Evolutionary conservation across 371 early-diverging fungal species (phyloP).

Genomic region (Haplosporangium sp.): DNA sequence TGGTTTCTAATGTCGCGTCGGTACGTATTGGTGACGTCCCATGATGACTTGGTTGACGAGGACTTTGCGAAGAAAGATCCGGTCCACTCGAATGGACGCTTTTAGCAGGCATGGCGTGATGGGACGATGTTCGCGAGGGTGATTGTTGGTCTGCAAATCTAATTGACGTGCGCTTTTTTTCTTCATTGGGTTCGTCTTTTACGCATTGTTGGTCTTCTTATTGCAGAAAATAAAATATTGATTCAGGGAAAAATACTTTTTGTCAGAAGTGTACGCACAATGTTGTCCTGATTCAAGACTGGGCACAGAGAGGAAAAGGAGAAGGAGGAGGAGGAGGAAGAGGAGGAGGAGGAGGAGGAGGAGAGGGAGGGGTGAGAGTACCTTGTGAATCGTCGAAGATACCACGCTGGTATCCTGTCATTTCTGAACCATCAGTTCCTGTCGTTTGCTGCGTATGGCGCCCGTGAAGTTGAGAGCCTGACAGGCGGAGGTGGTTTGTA

Average conservation of each 20-base stretch:
- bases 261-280: too few relatives aligned
- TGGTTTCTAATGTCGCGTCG: slow-evolving; percentile 8
- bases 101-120: background rate
- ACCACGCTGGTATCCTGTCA: slow-evolving; percentile 19
- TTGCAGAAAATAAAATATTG: background rate
- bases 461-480: background rate
- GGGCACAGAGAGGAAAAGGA: too few relatives aligned
- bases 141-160: slow-evolving; percentile 8
- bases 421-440: background rate
- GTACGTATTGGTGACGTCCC: slow-evolving; percentile 6
- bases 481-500: slow-evolving; percentile 15
- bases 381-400: slow-evolving; percentile 6
- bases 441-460: background rate
- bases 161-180: slow-evolving; percentile 3
- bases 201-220: background rate
- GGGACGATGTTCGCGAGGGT: background rate
- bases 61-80: too few relatives aligned
- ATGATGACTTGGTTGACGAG: background rate
- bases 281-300: too few relatives aligned
- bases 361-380: background rate
- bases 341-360: background rate
- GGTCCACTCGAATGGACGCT: too few relatives aligned
- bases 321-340: too few relatives aligned
- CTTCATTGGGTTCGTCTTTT: background rate
- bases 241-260: too few relatives aligned